Conservation (phyloP, 2,329 filamentous ascomycete genomes). For the Coniella vitis region DNA sequence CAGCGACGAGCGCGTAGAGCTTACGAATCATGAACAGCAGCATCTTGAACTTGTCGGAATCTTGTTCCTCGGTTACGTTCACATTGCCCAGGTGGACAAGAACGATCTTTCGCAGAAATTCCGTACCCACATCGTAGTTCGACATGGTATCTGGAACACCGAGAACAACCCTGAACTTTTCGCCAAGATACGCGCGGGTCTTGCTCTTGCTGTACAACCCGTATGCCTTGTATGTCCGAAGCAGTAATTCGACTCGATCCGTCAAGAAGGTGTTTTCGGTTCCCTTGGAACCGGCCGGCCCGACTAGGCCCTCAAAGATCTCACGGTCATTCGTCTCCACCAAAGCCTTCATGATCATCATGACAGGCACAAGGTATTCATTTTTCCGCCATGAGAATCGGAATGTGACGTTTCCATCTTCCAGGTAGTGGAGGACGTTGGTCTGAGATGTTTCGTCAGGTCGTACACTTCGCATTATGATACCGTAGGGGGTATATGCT, state of each 20-base stretch:
- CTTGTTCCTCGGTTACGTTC: conserved; percentile 75
- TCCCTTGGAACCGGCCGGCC: conserved; percentile 66
- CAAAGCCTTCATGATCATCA: conserved; percentile 95
- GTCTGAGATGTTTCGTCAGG: conserved; percentile 98
- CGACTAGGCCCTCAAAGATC: conserved; percentile 90
- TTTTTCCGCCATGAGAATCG: conserved; percentile 97
- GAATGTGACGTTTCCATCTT: conserved; percentile 93
- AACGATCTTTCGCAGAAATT: conserved; percentile 85
- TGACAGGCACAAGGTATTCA: conserved; percentile 88
- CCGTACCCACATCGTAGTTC: conserved; percentile 82
- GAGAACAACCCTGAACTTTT: conserved; percentile 85
- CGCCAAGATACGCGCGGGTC: conserved; percentile 78
- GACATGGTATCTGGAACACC: conserved; percentile 77
- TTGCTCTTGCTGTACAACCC: conserved; percentile 73
- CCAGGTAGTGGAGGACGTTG: conserved; percentile 92
- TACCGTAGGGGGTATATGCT: conserved; percentile 82
- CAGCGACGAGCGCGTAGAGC: conserved; percentile 85
- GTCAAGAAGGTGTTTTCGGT: conserved; percentile 87
- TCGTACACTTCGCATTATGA: conserved; percentile 84
- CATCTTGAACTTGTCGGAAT: conserved; percentile 89
- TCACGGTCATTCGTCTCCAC: conserved; percentile 94
- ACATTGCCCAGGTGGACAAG: conserved; percentile 85
- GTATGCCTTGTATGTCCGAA: conserved; percentile 92
- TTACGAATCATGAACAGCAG: conserved; percentile 95
- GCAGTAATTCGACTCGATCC: conserved; percentile 83